phyloP scores from a whole-genome alignment of 2,329 filamentous ascomycete genomes.

The Paraphaeosphaeria sporulosa region DNA sequence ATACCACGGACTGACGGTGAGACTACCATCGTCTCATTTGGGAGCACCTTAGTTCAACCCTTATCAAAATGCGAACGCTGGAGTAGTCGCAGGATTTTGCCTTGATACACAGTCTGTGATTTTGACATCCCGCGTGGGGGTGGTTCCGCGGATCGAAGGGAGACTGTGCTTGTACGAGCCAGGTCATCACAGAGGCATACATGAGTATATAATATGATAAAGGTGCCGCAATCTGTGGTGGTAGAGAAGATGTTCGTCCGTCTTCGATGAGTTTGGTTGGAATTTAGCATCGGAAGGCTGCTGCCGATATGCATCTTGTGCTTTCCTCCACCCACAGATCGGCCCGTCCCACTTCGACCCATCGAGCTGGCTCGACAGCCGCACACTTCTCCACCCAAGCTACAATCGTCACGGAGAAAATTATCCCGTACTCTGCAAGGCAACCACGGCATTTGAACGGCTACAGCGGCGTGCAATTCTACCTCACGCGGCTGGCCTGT shows the following conservation, averaged over 20 bases:
- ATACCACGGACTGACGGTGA: neutral
- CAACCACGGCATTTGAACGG: slow-evolving; percentile 23
- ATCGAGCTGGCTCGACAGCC: slow-evolving; percentile 15
- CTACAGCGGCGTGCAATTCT: slow-evolving; percentile 12
- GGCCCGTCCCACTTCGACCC: slow-evolving; percentile 5
- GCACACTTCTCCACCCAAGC: slow-evolving; percentile 2
- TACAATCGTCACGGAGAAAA: slow-evolving; percentile 29
- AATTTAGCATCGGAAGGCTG: slow-evolving; percentile 1
- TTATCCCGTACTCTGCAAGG: slow-evolving; percentile 28
- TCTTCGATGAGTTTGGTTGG: neutral
- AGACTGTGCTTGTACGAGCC: slow-evolving; percentile 9
- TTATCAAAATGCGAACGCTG: slow-evolving; percentile 14
- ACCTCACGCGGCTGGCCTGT: slow-evolving; percentile 22
- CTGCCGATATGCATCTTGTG: slow-evolving; percentile 6
- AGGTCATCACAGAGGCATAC: neutral
- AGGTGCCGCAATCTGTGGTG: slow-evolving; percentile 15
- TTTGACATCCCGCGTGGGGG: slow-evolving; percentile 19
- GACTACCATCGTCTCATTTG: neutral
- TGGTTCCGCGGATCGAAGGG: neutral
- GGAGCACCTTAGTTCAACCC: slow-evolving; percentile 11
- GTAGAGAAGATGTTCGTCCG: neutral
- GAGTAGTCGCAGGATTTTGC: neutral
- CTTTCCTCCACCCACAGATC: neutral
- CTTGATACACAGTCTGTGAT: slow-evolving; percentile 7
- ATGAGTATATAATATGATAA: slow-evolving; percentile 8